phyloP scores from a whole-genome alignment of 192 early-diverging fungal genomes.

The Podila minutissima region DNA sequence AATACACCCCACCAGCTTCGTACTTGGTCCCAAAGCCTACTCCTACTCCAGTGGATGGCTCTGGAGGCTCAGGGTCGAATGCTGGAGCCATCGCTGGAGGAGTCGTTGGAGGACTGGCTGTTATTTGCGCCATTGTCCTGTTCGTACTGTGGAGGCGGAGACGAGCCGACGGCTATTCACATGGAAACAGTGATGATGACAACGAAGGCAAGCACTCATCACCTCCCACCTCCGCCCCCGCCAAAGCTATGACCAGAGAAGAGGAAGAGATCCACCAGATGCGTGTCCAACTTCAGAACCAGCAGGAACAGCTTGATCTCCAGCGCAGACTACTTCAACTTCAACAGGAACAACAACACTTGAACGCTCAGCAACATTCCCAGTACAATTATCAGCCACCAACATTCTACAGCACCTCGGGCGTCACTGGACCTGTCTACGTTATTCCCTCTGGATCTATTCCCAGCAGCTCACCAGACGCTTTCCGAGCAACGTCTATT shows the following conservation, averaged over 20 bases:
- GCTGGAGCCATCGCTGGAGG: constrained; percentile 42
- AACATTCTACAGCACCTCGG: neutral
- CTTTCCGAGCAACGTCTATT: neutral
- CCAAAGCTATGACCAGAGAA: neutral
- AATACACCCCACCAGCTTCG: constrained; percentile 21
- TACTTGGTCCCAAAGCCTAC: neutral
- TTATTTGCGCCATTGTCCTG: constrained; percentile 12
- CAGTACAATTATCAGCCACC: neutral
- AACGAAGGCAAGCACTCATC: neutral
- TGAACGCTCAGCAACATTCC: neutral
- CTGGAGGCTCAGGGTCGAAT: neutral
- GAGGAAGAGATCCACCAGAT: neutral
- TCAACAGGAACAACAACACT: neutral
- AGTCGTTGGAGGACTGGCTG: constrained; percentile 18
- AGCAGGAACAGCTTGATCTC: neutral
- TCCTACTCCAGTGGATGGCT: neutral
- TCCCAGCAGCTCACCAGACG: neutral
- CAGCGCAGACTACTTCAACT: neutral
- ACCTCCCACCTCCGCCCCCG: neutral
- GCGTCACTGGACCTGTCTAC: neutral
- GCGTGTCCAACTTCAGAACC: neutral
- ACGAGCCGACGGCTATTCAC: neutral
- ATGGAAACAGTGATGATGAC: neutral
- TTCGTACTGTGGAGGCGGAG: neutral
- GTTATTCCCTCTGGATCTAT: neutral